Evolutionary conservation across 2,329 filamentous ascomycete species (phyloP).

Genomic region (Ophiostoma novo-ulmi): DNA sequence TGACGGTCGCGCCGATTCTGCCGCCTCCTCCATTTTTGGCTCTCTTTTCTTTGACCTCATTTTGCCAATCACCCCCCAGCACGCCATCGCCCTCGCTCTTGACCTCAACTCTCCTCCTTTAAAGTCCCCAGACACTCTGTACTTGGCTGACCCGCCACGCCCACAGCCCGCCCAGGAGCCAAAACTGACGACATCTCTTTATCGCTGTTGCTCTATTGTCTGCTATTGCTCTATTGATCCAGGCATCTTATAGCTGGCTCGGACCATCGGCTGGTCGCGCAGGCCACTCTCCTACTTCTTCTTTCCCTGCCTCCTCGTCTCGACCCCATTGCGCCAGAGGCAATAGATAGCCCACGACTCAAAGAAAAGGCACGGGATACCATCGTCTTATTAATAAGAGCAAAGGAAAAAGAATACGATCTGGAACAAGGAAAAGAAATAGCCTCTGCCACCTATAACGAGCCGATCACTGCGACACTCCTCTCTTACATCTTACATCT

Average conservation of each 20-base stretch:
- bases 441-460: neutral
- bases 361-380: neutral
- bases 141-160: constrained; percentile 7
- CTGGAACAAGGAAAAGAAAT: neutral
- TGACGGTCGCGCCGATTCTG: constrained; percentile 14
- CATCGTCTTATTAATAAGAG: neutral
- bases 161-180: constrained; percentile 18
- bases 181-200: constrained; percentile 23
- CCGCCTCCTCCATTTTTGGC: constrained; percentile 14
- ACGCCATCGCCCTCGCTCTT: constrained; percentile 26
- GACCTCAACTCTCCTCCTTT: constrained; percentile 20
- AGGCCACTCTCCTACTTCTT: neutral
- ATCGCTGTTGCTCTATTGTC: neutral
- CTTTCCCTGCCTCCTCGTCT: neutral
- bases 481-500: neutral
- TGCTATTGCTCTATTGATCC: neutral
- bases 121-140: neutral
- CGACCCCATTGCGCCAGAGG: constrained; percentile 6
- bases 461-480: constrained; percentile 7
- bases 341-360: neutral
- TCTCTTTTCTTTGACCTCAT: constrained; percentile 10
- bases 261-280: constrained; percentile 10
- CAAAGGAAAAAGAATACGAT: constrained; percentile 9
- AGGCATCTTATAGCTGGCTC: neutral
- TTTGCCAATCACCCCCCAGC: constrained; percentile 22